Percentiles rank a stretch among this genome's conserved stretches.
phyloP scores from a whole-genome alignment of 2,329 filamentous ascomycete species.

The Hymenoscyphus fructigenus region DNA sequence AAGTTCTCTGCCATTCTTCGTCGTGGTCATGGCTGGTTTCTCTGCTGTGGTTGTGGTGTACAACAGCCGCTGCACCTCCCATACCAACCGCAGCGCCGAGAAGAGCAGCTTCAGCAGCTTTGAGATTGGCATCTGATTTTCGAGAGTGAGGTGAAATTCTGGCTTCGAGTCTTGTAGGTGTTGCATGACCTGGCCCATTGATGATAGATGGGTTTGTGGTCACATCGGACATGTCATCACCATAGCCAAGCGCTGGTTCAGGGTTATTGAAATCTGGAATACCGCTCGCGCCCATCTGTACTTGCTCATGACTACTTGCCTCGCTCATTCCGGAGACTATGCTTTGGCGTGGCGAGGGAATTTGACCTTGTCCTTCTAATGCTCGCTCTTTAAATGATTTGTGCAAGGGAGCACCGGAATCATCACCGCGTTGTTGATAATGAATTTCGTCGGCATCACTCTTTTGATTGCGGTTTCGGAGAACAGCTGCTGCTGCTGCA shows the following conservation, averaged over 20 bases:
- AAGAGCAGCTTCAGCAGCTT: slow-evolving; percentile 38
- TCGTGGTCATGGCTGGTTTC: slow-evolving; percentile 57
- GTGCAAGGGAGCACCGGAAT: slow-evolving; percentile 54
- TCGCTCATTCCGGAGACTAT: slow-evolving; percentile 55
- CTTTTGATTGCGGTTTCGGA: slow-evolving; percentile 31
- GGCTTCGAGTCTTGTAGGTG: slow-evolving; percentile 40
- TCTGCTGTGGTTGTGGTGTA: slow-evolving; percentile 47
- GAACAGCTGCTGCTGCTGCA: slow-evolving; percentile 32
- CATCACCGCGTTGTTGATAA: slow-evolving; percentile 30
- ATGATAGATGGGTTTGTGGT: slow-evolving; percentile 85
- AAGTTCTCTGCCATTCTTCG: slow-evolving; percentile 64
- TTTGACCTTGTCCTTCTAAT: slow-evolving; percentile 53
- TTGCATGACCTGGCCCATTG: slow-evolving; percentile 65
- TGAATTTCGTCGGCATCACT: slow-evolving; percentile 29
- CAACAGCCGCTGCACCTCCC: slow-evolving; percentile 53
- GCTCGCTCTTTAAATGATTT: slow-evolving; percentile 67
- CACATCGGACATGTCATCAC: slow-evolving; percentile 60
- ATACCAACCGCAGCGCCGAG: slow-evolving; percentile 52
- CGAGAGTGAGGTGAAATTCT: slow-evolving; percentile 12
- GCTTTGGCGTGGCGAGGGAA: slow-evolving; percentile 56
- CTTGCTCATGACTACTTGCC: slow-evolving; percentile 41
- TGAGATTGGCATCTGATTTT: slow-evolving; percentile 30
- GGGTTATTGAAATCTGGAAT: slow-evolving; percentile 68
- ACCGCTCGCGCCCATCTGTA: slow-evolving; percentile 65
- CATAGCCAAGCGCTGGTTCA: slow-evolving; percentile 75